Percentiles rank a stretch among this genome's conserved stretches.
Conservation (phyloP, 352 stramenopile species). For the Globisporangium radiosum region DNA sequence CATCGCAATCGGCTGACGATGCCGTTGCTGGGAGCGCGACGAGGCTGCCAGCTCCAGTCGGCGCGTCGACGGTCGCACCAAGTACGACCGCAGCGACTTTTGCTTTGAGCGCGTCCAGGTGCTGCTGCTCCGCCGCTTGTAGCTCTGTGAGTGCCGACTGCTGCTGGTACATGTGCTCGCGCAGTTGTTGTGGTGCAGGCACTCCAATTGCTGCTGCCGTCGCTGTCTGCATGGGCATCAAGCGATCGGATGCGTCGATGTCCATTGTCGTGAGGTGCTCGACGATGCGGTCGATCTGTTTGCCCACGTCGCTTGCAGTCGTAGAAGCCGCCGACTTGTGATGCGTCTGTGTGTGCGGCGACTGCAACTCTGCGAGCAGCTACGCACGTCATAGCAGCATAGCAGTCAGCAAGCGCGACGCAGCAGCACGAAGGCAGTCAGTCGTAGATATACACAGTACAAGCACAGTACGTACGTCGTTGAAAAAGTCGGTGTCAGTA, state of each 20-base stretch:
- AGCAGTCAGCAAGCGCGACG: background rate
- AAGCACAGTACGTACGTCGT: too few relatives aligned
- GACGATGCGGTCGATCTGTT: constrained; percentile 15
- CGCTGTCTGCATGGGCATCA: constrained; percentile 3
- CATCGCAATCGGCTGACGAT: too few relatives aligned
- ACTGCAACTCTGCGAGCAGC: constrained; percentile 2
- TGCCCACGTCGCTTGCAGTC: constrained; percentile 8
- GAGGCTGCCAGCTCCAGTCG: background rate
- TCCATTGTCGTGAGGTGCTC: background rate
- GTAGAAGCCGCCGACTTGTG: background rate
- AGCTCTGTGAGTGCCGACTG: constrained; percentile 8
- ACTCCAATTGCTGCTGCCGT: background rate
- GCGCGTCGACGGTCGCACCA: background rate
- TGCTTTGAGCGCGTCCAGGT: constrained; percentile 17
- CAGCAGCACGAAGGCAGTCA: background rate
- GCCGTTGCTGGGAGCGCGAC: background rate
- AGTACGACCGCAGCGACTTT: constrained; percentile 17
- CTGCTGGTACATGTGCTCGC: constrained; percentile 29
- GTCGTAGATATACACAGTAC: too few relatives aligned
- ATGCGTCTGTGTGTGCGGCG: background rate
- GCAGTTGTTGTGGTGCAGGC: constrained; percentile 3
- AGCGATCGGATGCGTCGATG: too few relatives aligned
- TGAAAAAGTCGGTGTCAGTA: constrained; percentile 15
- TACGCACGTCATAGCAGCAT: background rate
- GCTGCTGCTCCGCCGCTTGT: constrained; percentile 14